Conservation (phyloP, 2,329 filamentous ascomycete genomes). For the Pestalotiopsis sp. region DNA sequence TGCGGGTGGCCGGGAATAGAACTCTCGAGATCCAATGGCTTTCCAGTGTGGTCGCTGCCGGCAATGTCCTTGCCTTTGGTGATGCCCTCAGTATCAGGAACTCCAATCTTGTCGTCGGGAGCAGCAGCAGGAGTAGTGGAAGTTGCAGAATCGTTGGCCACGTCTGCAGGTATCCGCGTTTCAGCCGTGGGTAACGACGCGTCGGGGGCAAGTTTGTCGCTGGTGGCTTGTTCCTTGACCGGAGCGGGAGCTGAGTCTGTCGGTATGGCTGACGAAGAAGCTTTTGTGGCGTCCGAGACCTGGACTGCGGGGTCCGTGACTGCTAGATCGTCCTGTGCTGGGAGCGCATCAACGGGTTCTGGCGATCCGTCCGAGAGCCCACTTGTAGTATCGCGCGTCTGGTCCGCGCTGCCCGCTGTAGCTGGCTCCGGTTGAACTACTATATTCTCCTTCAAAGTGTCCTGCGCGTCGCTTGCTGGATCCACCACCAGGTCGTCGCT, state of each 20-base stretch:
- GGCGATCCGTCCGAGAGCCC: not conserved
- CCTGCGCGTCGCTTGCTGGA: not conserved
- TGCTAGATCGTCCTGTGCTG: conserved; percentile 20
- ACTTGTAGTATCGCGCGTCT: not conserved
- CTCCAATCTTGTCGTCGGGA: not conserved
- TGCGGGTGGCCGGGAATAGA: not conserved
- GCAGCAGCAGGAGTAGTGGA: not conserved
- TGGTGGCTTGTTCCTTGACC: not conserved
- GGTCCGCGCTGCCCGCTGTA: not conserved
- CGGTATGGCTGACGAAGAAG: conserved; percentile 5
- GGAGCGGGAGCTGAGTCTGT: not conserved
- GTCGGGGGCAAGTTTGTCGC: not conserved
- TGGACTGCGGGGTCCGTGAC: conserved; percentile 19
- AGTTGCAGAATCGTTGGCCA: not conserved
- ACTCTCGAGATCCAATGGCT: not conserved
- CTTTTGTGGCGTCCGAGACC: conserved; percentile 19
- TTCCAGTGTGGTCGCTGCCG: not conserved
- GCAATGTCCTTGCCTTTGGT: not conserved
- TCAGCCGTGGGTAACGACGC: not conserved
- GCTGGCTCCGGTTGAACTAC: not conserved
- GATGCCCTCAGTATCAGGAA: conserved; percentile 1
- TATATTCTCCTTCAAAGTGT: not conserved
- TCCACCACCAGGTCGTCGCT: conserved; percentile 1
- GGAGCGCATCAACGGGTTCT: conserved; percentile 18
- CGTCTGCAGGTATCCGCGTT: not conserved